These are phyloP conservation scores for Monilinia fructicola DNA, from an alignment of 2,329 filamentous ascomycete genomes.

Conservation along the genomic window DNA sequence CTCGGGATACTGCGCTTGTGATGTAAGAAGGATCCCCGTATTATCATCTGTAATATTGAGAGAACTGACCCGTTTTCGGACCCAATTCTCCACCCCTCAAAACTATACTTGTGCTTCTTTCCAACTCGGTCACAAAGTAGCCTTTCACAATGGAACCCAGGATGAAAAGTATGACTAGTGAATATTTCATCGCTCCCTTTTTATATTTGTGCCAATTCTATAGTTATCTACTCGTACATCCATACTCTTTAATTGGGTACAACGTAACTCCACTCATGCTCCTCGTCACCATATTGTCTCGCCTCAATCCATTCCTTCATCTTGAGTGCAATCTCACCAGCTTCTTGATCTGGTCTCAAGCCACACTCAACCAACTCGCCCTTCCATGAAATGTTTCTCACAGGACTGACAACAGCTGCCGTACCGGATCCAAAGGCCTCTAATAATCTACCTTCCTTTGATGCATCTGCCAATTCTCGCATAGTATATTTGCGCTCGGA, in stretches of 20 bases:
- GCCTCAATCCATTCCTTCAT: slow-evolving; percentile 98
- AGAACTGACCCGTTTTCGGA: neutral
- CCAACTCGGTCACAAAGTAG: neutral
- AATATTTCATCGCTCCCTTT: slow-evolving; percentile 3
- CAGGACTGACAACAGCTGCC: slow-evolving; percentile 88
- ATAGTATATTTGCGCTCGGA: slow-evolving; percentile 91
- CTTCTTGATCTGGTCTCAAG: slow-evolving; percentile 76
- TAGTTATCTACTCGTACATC: slow-evolving; percentile 6
- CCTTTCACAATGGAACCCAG: neutral
- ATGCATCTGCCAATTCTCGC: slow-evolving; percentile 77
- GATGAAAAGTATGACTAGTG: slow-evolving; percentile 6
- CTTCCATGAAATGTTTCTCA: slow-evolving; percentile 86
- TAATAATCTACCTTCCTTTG: slow-evolving; percentile 78
- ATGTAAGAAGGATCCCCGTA: neutral
- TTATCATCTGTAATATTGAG: neutral
- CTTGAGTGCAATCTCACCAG: slow-evolving; percentile 76
- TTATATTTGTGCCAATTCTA: slow-evolving; percentile 2
- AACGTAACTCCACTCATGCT: slow-evolving; percentile 82
- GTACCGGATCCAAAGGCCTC: slow-evolving; percentile 95
- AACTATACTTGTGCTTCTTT: neutral
- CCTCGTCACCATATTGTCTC: slow-evolving; percentile 92
- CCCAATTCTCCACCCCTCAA: too few relatives aligned
- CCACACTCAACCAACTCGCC: slow-evolving; percentile 81
- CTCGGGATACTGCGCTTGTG: neutral
- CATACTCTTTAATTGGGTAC: slow-evolving; percentile 30